phyloP scores from a whole-genome alignment of 2,329 filamentous ascomycete species.

The Knufia petricola region DNA sequence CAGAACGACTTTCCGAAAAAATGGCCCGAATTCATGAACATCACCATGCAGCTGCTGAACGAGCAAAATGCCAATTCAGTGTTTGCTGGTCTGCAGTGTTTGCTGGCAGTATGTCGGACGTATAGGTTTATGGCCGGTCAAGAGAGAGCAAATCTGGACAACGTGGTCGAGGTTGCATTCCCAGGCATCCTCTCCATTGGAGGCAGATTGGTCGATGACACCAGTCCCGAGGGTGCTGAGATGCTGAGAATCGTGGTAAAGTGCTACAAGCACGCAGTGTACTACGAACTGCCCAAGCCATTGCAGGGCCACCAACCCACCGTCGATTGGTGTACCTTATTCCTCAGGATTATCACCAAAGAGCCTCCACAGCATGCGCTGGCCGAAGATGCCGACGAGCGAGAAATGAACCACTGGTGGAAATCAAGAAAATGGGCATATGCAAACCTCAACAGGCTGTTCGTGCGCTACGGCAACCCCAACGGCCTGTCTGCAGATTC shows the following conservation, averaged over 20 bases:
- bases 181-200: constrained; percentile 79
- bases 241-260: constrained; percentile 94
- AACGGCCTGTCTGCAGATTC: constrained; percentile 63
- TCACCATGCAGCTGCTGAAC: constrained; percentile 79
- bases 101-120: constrained; percentile 87
- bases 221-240: constrained; percentile 87
- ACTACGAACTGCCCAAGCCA: constrained; percentile 75
- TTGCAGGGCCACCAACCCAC: constrained; percentile 73
- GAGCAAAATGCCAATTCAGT: constrained; percentile 79
- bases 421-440: constrained; percentile 99
- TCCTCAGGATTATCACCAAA: constrained; percentile 83
- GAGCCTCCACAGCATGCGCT: constrained; percentile 69
- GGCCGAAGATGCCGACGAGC: constrained; percentile 68
- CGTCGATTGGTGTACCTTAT: constrained; percentile 92
- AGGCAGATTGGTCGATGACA: constrained; percentile 78
- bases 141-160: constrained; percentile 77
- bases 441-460: constrained; percentile 91
- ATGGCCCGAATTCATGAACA: constrained; percentile 92
- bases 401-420: constrained; percentile 97
- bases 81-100: constrained; percentile 85
- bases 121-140: constrained; percentile 89
- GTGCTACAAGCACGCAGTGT: constrained; percentile 96
- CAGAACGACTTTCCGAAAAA: constrained; percentile 88
- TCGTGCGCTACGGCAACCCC: constrained; percentile 88
- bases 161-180: constrained; percentile 85